Conservation (phyloP, 1,284 basidiomycete species). For the Cutaneotrichosporon cavernicola region DNA sequence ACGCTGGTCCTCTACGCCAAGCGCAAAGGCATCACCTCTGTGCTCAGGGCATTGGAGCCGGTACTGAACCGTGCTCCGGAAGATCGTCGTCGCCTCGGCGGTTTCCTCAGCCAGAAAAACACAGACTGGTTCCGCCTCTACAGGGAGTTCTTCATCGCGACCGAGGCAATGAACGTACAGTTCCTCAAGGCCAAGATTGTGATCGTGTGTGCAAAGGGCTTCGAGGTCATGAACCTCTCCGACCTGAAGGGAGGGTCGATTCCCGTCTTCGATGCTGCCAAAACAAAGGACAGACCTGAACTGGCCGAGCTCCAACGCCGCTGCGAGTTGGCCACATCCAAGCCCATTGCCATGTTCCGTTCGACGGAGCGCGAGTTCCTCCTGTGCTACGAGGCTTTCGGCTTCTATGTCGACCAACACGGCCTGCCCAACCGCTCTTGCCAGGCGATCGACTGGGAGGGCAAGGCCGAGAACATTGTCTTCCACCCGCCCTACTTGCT, state of each 20-base stretch:
- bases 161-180: constrained; percentile 81
- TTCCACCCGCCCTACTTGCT: constrained; percentile 86
- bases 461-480: constrained; percentile 79
- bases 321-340: constrained; percentile 63
- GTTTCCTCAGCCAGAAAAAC: constrained; percentile 71
- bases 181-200: constrained; percentile 90
- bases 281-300: constrained; percentile 65
- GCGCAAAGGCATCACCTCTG: constrained; percentile 84
- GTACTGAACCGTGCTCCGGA: constrained; percentile 79
- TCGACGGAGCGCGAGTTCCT: constrained; percentile 84
- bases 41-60: constrained; percentile 91
- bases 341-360: constrained; percentile 89
- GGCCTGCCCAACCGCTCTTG: constrained; percentile 72
- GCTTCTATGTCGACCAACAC: constrained; percentile 62
- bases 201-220: constrained; percentile 87
- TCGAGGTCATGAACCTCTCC: constrained; percentile 92
- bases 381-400: constrained; percentile 90
- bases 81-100: constrained; percentile 61
- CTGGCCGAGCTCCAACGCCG: constrained; percentile 71
- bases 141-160: constrained; percentile 88
- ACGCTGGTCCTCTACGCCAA: constrained; percentile 94
- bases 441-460: constrained; percentile 91
- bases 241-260: constrained; percentile 87
- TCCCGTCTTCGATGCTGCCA: constrained; percentile 61
- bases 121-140: constrained; percentile 91